Base-by-base conservation (phyloP, 108 stramenopile genomes). In the Pseudonitzschia pungens region DNA sequence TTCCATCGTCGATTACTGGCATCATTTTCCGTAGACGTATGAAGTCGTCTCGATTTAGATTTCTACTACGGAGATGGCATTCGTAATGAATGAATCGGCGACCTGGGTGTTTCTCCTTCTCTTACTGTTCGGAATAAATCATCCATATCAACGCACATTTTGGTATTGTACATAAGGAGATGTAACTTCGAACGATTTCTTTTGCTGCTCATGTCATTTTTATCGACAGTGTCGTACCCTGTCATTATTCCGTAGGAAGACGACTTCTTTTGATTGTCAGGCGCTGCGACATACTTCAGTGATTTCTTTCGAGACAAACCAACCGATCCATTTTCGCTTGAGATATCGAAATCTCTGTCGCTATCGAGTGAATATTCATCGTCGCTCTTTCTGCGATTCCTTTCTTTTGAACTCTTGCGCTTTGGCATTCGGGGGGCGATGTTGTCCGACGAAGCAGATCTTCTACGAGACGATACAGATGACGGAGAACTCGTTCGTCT, bases 141-240 rank as follows among this genome's bases (percentile, higher is more conserved):
- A 16, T 69, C 60, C 78, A 79, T 79, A n/a, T 70, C 69, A 22
- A 79, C 69, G 32, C 68, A 24, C 78, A 79, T 79, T 72, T 74
- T 79, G 7, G 40, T 32, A 6, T 74, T 60, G 63, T 79, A 79
- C 56, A 79, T 32, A 50, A 79, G 43, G 0, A 52, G 42, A 44
- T 79, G 78, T 26, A 79, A 52, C 64, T 74, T 79, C 11, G 48
- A 22, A 41, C 78, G 78, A 50, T 79, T 68, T 22, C 69, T 36
- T 51, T 74, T 73, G 62, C 65, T 58, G 16, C 58, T 74, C 53
- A 79, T 74, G 44, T 79, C 78, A 21, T 68, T 59, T 58, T 74
- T 79, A 62, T 74, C 72, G 7, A 56, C 50, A 62, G 24, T 68
- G 22, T 69, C 69, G 36, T 12, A 33, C 40, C 36, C 18, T 0